Evolutionary conservation across 306 rosid species (phyloP), one percentile per base, ranked within the genome.

Genomic region (Corylus avellana): DNA sequence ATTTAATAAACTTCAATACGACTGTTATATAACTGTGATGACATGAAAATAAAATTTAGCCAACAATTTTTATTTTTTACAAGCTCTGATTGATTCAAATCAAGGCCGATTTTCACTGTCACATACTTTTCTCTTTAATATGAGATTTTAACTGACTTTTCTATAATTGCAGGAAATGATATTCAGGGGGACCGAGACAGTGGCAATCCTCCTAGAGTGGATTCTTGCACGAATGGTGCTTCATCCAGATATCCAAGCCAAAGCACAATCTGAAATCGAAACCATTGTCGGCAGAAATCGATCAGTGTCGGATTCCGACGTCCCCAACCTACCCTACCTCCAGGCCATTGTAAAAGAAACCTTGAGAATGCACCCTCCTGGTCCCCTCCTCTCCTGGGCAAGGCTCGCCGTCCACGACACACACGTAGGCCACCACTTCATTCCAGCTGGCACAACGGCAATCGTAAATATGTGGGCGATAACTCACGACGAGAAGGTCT

Each of bases 381-480:
- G 97, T 0, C 98, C 98, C 0, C 84, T 93, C 1, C 87, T 93
- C 14, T 93, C 97, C 0, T 93, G 98, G 98, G 98, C 98, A 12
- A 84, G 98, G 14, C 85, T 93, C 4, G 89, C 97, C 14, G 58
- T 87, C 18, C 88, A 87, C 4, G 98, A 91, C 78, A 85, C 91
- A 11, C 76, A 73, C 2, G 57, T 93, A 0, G 95, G 86, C 4
- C 81, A 74, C 2, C 84, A 89, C 59, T 69, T 57, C 58, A 7
- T 93, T 39, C 95, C 98, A 0, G 89, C 92, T 0, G 97, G 98
- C 2, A 90, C 97, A 0, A 91, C 93, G 0, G 95, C 98, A 0
- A 90, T 93, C 84, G 97, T 93, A 2, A 93, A 93, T 77, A 93
- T 93, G 97, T 93, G 96, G 90, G 87, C 97, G 0, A 93, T 93